A percentile compares a stretch with the other conserved stretches of the same genome.
phyloP scores from a whole-genome alignment of 73 alveolate species.

The Effrenium voratum region DNA sequence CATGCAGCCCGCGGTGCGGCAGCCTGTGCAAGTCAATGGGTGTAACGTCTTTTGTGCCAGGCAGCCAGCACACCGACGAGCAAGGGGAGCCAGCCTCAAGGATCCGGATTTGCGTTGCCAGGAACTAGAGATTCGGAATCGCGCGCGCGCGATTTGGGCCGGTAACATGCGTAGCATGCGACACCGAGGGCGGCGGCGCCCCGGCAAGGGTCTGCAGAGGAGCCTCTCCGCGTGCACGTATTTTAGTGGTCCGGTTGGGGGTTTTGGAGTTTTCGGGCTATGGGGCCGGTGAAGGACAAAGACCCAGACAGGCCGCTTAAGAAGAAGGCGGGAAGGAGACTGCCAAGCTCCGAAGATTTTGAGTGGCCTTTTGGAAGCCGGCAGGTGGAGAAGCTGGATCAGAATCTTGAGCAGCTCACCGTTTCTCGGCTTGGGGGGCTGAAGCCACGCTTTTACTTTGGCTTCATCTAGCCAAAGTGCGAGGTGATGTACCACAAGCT shows the following conservation, averaged over 20 bases:
- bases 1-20: conserved; percentile 23
- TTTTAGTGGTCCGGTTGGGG: too few relatives aligned
- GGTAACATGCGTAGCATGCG: too few relatives aligned
- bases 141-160: too few relatives aligned
- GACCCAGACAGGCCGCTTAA: conserved; percentile 61
- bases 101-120: neutral
- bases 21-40: neutral
- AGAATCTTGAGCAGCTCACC: conserved; percentile 97
- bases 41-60: neutral
- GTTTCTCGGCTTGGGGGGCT: neutral
- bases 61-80: neutral
- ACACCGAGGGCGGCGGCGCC: too few relatives aligned
- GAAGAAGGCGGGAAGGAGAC: conserved; percentile 16
- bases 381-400: conserved; percentile 96
- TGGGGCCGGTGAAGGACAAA: too few relatives aligned
- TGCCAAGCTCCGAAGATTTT: neutral
- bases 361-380: neutral
- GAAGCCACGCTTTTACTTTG: too few relatives aligned
- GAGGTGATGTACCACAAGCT: conserved; percentile 97
- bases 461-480: neutral
- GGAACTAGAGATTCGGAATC: too few relatives aligned
- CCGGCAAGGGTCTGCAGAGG: neutral
- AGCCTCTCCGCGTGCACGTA: too few relatives aligned
- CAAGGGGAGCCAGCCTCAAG: neutral
- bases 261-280: too few relatives aligned